These are phyloP conservation scores for Dipteronia dyeriana DNA, from an alignment of 345 rosid genomes.

Conservation along the genomic window DNA sequence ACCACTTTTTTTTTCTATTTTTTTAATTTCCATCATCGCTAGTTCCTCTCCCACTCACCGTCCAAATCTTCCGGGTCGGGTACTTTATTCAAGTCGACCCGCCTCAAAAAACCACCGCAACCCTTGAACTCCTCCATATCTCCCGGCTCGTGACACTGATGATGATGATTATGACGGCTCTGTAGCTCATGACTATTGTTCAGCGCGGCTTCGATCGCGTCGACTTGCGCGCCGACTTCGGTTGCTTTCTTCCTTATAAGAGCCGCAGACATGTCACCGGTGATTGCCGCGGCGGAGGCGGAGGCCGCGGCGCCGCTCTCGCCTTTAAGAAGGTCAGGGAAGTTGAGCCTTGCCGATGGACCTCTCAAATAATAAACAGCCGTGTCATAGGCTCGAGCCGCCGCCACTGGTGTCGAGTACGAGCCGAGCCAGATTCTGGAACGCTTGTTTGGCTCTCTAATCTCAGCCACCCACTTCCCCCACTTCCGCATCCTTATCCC, in stretches of 20 bases:
- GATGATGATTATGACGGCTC: constrained; percentile 22
- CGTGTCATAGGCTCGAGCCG: constrained; percentile 96
- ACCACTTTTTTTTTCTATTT: too few relatives aligned
- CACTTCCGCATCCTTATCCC: constrained; percentile 99
- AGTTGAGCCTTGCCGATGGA: constrained; percentile 90
- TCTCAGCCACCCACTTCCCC: constrained; percentile 99
- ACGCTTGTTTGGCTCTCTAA: constrained; percentile 92
- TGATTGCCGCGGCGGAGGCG: constrained; percentile 18
- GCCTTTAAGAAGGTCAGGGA: constrained; percentile 76
- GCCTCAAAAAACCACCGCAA: constrained; percentile 48
- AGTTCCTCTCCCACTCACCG: constrained; percentile 51
- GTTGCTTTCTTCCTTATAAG: constrained; percentile 80
- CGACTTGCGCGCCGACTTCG: constrained; percentile 93
- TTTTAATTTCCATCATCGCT: background rate
- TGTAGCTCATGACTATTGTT: constrained; percentile 37
- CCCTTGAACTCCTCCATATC: constrained; percentile 36
- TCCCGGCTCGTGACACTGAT: constrained; percentile 8
- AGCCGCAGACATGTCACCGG: constrained; percentile 81
- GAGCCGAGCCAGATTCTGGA: constrained; percentile 98
- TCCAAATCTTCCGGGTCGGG: constrained; percentile 95
- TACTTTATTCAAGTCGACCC: constrained; percentile 86
- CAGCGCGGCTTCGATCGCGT: constrained; percentile 67
- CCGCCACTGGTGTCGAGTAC: constrained; percentile 88
- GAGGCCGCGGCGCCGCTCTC: constrained; percentile 39
- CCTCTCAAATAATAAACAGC: constrained; percentile 92